Evolutionary conservation across 2,329 filamentous ascomycete species (phyloP).

Genomic region (Aspergillus flavus): DNA sequence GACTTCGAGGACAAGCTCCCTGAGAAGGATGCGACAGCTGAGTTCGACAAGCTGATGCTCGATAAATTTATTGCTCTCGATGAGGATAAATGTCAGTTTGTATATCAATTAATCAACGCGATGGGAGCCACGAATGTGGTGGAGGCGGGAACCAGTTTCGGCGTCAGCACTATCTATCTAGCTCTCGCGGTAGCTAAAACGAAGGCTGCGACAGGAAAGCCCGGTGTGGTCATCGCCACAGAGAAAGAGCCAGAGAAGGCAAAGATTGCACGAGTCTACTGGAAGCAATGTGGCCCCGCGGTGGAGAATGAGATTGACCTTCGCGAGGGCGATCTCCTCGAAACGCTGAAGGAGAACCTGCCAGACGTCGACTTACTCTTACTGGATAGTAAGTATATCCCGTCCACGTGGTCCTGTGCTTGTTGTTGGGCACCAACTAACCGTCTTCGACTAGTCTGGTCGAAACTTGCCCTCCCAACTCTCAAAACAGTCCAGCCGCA

Average conservation of each 20-base stretch:
- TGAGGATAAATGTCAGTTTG: conserved; percentile 59
- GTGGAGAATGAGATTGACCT: conserved; percentile 58
- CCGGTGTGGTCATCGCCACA: conserved; percentile 59
- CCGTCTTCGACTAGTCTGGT: conserved; percentile 36
- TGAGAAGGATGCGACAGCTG: conserved; percentile 5
- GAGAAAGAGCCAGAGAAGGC: conserved; percentile 62
- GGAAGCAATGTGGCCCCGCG: conserved; percentile 53
- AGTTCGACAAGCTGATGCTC: conserved; percentile 29
- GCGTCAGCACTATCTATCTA: conserved; percentile 65
- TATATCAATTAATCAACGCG: conserved; percentile 58
- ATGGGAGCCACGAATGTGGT: conserved; percentile 56
- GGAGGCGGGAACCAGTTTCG: conserved; percentile 65
- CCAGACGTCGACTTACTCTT: conserved; percentile 60
- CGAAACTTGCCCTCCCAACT: conserved; percentile 40
- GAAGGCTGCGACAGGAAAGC: conserved; percentile 29
- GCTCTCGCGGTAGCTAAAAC: conserved; percentile 60
- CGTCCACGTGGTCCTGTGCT: no score
- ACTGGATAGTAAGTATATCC: conserved; percentile 61
- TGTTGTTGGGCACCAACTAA: no score
- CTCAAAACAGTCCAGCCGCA: conserved; percentile 40
- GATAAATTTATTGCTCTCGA: conserved; percentile 65
- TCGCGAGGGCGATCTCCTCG: conserved; percentile 58
- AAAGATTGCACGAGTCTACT: conserved; percentile 53
- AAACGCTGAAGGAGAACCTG: conserved; percentile 56
- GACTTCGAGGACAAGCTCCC: conserved; percentile 15